phyloP scores from a whole-genome alignment of 2,329 filamentous ascomycete genomes.

The Neopestalotiopsis clavispora region DNA sequence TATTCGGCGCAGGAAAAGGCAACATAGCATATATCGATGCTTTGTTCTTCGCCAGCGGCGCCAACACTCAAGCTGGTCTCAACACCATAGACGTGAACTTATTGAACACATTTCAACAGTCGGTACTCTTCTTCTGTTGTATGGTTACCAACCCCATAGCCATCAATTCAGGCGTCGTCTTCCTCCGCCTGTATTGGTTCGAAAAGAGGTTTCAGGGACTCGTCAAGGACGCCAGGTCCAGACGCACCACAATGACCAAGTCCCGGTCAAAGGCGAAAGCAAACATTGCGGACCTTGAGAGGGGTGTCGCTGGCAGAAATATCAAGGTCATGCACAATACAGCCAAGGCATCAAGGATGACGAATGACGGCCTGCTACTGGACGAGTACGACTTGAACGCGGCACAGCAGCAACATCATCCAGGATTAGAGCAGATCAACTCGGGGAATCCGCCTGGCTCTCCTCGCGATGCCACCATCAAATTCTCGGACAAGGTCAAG shows the following conservation, averaged over 20 bases:
- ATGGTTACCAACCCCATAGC: slow-evolving; percentile 83
- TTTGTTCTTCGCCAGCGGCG: slow-evolving; percentile 83
- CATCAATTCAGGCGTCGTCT: slow-evolving; percentile 85
- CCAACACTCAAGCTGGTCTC: slow-evolving; percentile 89
- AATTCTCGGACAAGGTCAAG: slow-evolving; percentile 71
- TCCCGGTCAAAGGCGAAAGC: slow-evolving; percentile 56
- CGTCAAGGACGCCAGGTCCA: slow-evolving; percentile 71
- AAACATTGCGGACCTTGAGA: slow-evolving; percentile 57
- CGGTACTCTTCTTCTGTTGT: slow-evolving; percentile 72
- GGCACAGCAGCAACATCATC: slow-evolving; percentile 27
- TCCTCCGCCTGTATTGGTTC: slow-evolving; percentile 95
- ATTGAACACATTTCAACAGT: slow-evolving; percentile 74
- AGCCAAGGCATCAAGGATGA: slow-evolving; percentile 59
- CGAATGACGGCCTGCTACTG: slow-evolving; percentile 64
- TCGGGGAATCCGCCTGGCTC: slow-evolving; percentile 19
- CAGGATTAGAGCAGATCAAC: slow-evolving; percentile 22
- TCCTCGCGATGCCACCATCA: slow-evolving; percentile 56
- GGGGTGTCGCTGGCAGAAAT: slow-evolving; percentile 66
- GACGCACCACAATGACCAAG: slow-evolving; percentile 68
- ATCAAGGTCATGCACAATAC: slow-evolving; percentile 70
- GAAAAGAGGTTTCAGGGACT: slow-evolving; percentile 92
- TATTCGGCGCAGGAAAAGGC: slow-evolving; percentile 66
- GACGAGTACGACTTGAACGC: slow-evolving; percentile 43
- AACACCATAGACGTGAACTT: slow-evolving; percentile 77
- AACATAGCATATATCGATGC: slow-evolving; percentile 82